Evolutionary conservation across 192 early-diverging fungal species (phyloP).

Genomic region (Oehlia diaphana): DNA sequence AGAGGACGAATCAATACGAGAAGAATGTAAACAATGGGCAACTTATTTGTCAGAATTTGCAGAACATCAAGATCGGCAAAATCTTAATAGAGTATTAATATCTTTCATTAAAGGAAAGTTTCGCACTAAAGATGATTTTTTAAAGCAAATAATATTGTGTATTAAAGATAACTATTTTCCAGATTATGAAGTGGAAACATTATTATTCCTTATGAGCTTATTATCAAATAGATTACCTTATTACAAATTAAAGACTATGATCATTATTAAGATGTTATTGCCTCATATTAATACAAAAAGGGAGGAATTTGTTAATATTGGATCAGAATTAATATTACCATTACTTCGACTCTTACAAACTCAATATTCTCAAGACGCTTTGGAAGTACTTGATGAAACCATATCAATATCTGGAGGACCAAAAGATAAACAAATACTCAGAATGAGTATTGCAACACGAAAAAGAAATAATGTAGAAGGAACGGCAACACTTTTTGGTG

Average conservation of each 20-base stretch:
- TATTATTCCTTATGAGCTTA: slow-evolving; percentile 63
- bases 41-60: slow-evolving; percentile 48
- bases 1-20: slow-evolving; percentile 53
- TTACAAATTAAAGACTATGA: slow-evolving; percentile 63
- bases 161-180: slow-evolving; percentile 68
- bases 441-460: slow-evolving; percentile 21
- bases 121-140: slow-evolving; percentile 69
- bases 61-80: slow-evolving; percentile 47
- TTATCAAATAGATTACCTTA: slow-evolving; percentile 60
- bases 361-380: slow-evolving; percentile 61
- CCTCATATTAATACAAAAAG: slow-evolving; percentile 51
- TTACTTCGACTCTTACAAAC: slow-evolving; percentile 67
- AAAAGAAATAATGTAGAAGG: slow-evolving; percentile 28
- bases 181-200: slow-evolving; percentile 52
- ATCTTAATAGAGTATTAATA: slow-evolving; percentile 54
- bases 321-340: slow-evolving; percentile 67
- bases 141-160: slow-evolving; percentile 61
- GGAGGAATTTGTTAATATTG: slow-evolving; percentile 47
- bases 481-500: slow-evolving; percentile 9
- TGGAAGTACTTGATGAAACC: slow-evolving; percentile 72
- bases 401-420: slow-evolving; percentile 38
- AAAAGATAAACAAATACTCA: slow-evolving; percentile 27
- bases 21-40: slow-evolving; percentile 54
- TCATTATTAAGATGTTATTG: slow-evolving; percentile 66
- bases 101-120: slow-evolving; percentile 67